Evolutionary conservation across 495 filamentous ascomycete genomes (phyloP).

Genomic region (Tirmania nivea): DNA sequence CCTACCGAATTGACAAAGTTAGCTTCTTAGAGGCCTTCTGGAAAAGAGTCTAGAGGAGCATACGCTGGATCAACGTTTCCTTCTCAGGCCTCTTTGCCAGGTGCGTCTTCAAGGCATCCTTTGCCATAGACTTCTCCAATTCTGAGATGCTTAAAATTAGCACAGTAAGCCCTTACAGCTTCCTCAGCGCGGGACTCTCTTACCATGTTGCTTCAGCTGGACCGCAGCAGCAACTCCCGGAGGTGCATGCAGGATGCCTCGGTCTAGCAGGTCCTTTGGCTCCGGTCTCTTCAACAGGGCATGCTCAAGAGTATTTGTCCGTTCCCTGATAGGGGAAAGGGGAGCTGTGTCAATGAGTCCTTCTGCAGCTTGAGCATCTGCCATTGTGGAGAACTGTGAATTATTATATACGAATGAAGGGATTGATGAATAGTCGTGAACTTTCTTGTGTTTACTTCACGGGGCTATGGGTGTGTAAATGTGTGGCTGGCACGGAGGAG

Average conservation of each 20-base stretch:
- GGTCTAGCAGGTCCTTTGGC: constrained; percentile 16
- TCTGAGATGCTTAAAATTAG: constrained; percentile 8
- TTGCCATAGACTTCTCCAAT: constrained; percentile 15
- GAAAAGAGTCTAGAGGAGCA: not conserved
- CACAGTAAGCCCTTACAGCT: not conserved
- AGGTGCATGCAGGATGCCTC: constrained; percentile 8
- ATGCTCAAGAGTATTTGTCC: constrained; percentile 15
- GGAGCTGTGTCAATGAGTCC: constrained; percentile 9
- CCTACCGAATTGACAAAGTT: constrained; percentile 4
- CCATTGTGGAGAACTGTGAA: not conserved
- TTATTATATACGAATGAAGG: no score
- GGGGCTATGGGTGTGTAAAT: no score
- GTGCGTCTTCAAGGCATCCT: constrained; percentile 14
- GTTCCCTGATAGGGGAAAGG: constrained; percentile 15
- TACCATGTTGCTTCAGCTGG: not conserved
- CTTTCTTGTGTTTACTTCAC: no score
- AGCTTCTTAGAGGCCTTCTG: not conserved
- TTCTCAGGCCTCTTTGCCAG: constrained; percentile 14
- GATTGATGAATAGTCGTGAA: no score
- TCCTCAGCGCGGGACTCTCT: not conserved
- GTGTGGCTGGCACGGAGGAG: no score
- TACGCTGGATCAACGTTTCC: constrained; percentile 17
- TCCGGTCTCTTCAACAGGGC: constrained; percentile 15
- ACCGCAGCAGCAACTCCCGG: not conserved
- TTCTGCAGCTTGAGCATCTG: not conserved